Evolutionary conservation across 805 yeast species (phyloP).

Genomic region (Teunomyces tritomae): DNA sequence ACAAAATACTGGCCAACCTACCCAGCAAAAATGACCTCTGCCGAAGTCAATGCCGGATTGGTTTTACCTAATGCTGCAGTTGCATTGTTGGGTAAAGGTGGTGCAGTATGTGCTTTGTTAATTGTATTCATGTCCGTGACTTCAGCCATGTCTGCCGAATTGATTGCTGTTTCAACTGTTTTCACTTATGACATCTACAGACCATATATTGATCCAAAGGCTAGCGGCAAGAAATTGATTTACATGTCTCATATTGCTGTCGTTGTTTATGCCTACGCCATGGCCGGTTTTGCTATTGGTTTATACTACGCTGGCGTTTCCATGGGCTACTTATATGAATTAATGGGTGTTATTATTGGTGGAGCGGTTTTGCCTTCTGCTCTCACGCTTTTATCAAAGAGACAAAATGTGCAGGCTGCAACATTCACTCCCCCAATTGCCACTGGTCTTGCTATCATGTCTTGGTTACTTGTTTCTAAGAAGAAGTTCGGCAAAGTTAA

Average conservation of each 20-base stretch:
- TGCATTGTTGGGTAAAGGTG: slow-evolving; percentile 81
- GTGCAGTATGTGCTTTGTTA: slow-evolving; percentile 78
- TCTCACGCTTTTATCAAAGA: slow-evolving; percentile 59
- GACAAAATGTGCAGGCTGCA: slow-evolving; percentile 69
- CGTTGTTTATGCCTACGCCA: slow-evolving; percentile 50
- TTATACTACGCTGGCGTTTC: slow-evolving; percentile 76
- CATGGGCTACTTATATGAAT: slow-evolving; percentile 82
- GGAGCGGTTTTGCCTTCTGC: slow-evolving; percentile 81
- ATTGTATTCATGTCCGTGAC: slow-evolving; percentile 91
- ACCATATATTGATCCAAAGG: slow-evolving; percentile 74
- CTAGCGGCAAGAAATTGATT: slow-evolving; percentile 71
- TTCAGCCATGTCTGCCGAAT: slow-evolving; percentile 87
- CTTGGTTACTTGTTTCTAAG: slow-evolving; percentile 45
- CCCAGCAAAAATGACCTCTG: slow-evolving; percentile 62
- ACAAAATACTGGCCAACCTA: slow-evolving; percentile 76
- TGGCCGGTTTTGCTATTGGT: slow-evolving; percentile 85
- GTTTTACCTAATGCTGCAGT: slow-evolving; percentile 78
- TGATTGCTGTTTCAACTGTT: slow-evolving; percentile 83
- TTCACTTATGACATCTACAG: slow-evolving; percentile 84
- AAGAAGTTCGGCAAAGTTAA: slow-evolving; percentile 29
- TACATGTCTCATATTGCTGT: slow-evolving; percentile 67
- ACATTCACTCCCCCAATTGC: slow-evolving; percentile 76
- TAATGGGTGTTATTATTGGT: slow-evolving; percentile 88
- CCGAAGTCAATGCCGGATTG: slow-evolving; percentile 78
- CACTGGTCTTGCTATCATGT: slow-evolving; percentile 65